Evolutionary conservation across 768 basidiomycete genomes (phyloP).

Genomic region (Grammothele lineata): DNA sequence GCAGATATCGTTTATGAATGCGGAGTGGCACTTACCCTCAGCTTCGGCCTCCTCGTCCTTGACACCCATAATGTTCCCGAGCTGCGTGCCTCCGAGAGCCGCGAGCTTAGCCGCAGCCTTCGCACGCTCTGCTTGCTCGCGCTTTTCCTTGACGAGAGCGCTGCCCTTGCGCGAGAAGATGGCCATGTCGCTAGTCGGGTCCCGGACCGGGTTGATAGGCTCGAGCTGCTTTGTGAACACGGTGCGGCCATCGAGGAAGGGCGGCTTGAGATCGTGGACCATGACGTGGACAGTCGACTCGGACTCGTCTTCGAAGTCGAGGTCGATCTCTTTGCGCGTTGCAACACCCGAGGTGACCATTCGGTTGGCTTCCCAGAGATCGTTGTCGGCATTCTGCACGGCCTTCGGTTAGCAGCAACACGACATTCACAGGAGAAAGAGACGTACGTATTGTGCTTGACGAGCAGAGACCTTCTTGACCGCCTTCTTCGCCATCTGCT

Average conservation of each 20-base stretch:
- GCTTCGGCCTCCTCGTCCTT: slow-evolving; percentile 92
- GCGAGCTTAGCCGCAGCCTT: slow-evolving; percentile 97
- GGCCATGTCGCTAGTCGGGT: slow-evolving; percentile 92
- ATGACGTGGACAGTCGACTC: slow-evolving; percentile 97
- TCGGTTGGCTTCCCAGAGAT: slow-evolving; percentile 97
- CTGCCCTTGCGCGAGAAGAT: slow-evolving; percentile 97
- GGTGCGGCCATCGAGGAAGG: slow-evolving; percentile 94
- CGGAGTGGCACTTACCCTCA: slow-evolving; percentile 59
- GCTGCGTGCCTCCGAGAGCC: slow-evolving; percentile 81
- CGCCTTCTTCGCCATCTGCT: slow-evolving; percentile 73
- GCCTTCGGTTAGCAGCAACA: slow-evolving; percentile 17
- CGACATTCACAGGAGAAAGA: no score
- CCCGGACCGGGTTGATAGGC: slow-evolving; percentile 94
- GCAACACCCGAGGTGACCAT: slow-evolving; percentile 96
- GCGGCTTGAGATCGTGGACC: slow-evolving; percentile 95
- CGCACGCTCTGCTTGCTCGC: slow-evolving; percentile 93
- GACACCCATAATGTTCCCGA: slow-evolving; percentile 98
- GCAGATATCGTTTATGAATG: slow-evolving; percentile 27
- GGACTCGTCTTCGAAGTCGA: slow-evolving; percentile 95
- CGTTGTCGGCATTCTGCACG: slow-evolving; percentile 90
- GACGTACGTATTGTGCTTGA: slow-evolving; percentile 91
- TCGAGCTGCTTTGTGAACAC: slow-evolving; percentile 97
- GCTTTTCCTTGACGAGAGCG: slow-evolving; percentile 87
- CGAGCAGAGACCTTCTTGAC: slow-evolving; percentile 87
- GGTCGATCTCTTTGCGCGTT: slow-evolving; percentile 78